Evolutionary conservation across 2,329 filamentous ascomycete species (phyloP).

Genomic region (Nothophaeocryptopus gaeumannii): DNA sequence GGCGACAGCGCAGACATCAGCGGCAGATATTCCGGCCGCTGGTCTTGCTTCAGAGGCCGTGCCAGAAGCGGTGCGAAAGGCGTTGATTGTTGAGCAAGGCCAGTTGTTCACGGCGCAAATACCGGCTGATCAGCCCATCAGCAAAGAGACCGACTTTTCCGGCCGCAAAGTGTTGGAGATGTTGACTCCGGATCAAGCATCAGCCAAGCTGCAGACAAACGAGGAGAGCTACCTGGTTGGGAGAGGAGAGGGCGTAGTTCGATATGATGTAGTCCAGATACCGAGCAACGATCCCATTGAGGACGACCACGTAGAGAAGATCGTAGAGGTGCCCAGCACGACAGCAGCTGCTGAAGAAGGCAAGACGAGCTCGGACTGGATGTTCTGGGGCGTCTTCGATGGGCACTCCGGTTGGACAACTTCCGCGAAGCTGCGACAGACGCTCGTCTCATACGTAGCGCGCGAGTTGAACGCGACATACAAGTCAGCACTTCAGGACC

Average conservation of each 20-base stretch:
- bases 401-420: conserved; percentile 98
- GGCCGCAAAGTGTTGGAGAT: conserved; percentile 89
- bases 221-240: conserved; percentile 91
- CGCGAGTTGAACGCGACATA: conserved; percentile 91
- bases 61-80: conserved; percentile 58
- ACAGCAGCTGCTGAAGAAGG: conserved; percentile 55
- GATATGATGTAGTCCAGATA: conserved; percentile 92
- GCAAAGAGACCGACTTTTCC: conserved; percentile 81
- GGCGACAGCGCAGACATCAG: conserved; percentile 20
- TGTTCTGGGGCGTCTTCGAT: conserved; percentile 99
- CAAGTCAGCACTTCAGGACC: conserved; percentile 64
- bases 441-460: conserved; percentile 87
- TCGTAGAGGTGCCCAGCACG: conserved; percentile 77
- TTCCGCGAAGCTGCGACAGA: conserved; percentile 89
- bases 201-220: conserved; percentile 79
- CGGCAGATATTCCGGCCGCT: conserved; percentile 13
- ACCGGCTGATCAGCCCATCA: conserved; percentile 78
- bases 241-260: conserved; percentile 82
- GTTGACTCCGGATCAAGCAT: conserved; percentile 92
- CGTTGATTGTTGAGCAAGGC: conserved; percentile 85
- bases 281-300: conserved; percentile 97
- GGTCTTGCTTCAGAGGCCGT: conserved; percentile 35
- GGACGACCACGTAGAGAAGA: conserved; percentile 97
- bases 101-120: conserved; percentile 86
- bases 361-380: conserved; percentile 77